Percentiles rank a stretch among this genome's conserved stretches.
Conservation (phyloP, 2,329 filamentous ascomycete species). For the Colletotrichum horii region DNA sequence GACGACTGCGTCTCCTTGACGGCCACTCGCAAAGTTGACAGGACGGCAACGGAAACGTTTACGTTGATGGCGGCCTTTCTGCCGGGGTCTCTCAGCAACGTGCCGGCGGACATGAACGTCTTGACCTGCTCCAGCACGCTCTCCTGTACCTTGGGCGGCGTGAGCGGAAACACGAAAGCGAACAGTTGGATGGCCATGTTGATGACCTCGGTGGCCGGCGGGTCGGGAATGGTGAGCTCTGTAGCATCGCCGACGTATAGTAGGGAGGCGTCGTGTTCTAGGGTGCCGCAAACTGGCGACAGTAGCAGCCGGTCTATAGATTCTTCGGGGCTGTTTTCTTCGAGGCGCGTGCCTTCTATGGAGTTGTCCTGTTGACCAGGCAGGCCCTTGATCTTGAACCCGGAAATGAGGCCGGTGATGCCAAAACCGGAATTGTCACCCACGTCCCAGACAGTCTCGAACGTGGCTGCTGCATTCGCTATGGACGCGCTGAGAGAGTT, state of each 20-base stretch:
- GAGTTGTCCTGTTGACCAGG: constrained; percentile 70
- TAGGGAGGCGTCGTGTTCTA: constrained; percentile 87
- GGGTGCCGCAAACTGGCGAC: constrained; percentile 79
- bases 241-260: constrained; percentile 69
- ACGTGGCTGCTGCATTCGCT: constrained; percentile 85
- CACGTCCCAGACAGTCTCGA: constrained; percentile 95
- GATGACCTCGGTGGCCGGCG: constrained; percentile 89
- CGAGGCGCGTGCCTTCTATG: constrained; percentile 46
- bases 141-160: constrained; percentile 90
- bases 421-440: constrained; percentile 95
- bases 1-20: constrained; percentile 79
- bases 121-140: constrained; percentile 94
- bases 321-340: constrained; percentile 66
- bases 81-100: constrained; percentile 83
- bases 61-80: constrained; percentile 90
- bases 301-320: constrained; percentile 65
- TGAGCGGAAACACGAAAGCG: constrained; percentile 87
- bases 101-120: constrained; percentile 82
- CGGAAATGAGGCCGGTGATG: constrained; percentile 82
- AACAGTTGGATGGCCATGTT: constrained; percentile 95
- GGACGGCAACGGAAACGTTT: constrained; percentile 83
- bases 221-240: constrained; percentile 62
- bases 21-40: constrained; percentile 82
- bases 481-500: constrained; percentile 90
- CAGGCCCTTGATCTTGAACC: constrained; percentile 74